Conservation (phyloP, 192 early-diverging fungal species). For the Linnemannia elongata region DNA sequence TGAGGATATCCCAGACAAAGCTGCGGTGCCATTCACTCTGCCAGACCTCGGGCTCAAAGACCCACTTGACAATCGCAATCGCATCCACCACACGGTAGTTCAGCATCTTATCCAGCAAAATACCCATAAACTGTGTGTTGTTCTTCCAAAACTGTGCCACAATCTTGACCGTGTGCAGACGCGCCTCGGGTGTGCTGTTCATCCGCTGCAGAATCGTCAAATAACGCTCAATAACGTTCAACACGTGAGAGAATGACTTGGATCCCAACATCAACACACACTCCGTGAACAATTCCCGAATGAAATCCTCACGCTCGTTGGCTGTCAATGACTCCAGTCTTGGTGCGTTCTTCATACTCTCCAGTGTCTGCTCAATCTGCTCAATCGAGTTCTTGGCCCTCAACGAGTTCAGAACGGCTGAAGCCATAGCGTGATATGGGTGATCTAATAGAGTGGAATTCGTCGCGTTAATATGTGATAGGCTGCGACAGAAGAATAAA, state of each 20-base stretch:
- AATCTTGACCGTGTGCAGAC: slow-evolving; percentile 80
- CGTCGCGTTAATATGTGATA: too few species aligned
- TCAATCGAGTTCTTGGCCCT: slow-evolving; percentile 63
- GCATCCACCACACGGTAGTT: slow-evolving; percentile 96
- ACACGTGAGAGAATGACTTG: slow-evolving; percentile 94
- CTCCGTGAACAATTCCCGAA: slow-evolving; percentile 82
- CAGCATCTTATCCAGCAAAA: slow-evolving; percentile 93
- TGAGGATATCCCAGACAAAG: slow-evolving; percentile 87
- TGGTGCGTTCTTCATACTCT: slow-evolving; percentile 58
- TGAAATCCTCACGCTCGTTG: slow-evolving; percentile 66
- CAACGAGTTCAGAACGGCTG: slow-evolving; percentile 58
- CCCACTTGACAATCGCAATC: slow-evolving; percentile 82
- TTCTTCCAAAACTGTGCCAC: slow-evolving; percentile 89
- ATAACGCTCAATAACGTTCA: slow-evolving; percentile 92
- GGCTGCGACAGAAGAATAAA: not conserved
- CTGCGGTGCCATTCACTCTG: slow-evolving; percentile 57
- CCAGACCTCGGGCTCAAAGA: slow-evolving; percentile 72
- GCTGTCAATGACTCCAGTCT: slow-evolving; percentile 38
- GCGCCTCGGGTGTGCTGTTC: slow-evolving; percentile 73
- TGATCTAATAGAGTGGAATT: slow-evolving; percentile 29
- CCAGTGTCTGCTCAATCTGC: slow-evolving; percentile 59
- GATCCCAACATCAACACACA: slow-evolving; percentile 88
- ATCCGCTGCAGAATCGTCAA: slow-evolving; percentile 71
- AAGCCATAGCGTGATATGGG: slow-evolving; percentile 58
- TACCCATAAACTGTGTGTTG: slow-evolving; percentile 93